Evolutionary conservation across 192 early-diverging fungal genomes (phyloP), one percentile per base, ranked within the genome.

Genomic region (Geranomyces variabilis): DNA sequence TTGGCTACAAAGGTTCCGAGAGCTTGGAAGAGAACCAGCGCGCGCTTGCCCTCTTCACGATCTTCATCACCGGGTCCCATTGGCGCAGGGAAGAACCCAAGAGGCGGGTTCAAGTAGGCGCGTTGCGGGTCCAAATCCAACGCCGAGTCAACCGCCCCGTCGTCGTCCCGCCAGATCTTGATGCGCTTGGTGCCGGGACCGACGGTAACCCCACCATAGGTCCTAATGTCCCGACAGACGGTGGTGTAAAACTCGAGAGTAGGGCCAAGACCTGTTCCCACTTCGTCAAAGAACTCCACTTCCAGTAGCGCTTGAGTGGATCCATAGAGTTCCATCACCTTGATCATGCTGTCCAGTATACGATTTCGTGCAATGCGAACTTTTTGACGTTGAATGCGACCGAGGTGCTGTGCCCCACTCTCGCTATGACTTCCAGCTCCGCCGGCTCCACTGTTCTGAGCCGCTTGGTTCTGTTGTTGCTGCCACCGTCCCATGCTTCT

Each of bases 251-350:
- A 98, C 77, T 98, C 96, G 9, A 95, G 82, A 0, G 94, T 94
- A 0, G 93, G 94, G 0, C 94, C 94, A 4, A 96, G 76, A 0
- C 96, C 96, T 10, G 93, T 93, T 13, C 96, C 96, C 26, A 92
- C 94, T 59, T 98, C 96, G 64, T 94, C 93, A 73, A 90, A 90
- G 66, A 94, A 98, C 75, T 98, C 94, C n/a, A 98, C 86, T 69
- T 98, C 96, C 28, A 98, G 77, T 55, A 92, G 78, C 8, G 90
- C 75, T 31, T 89, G 87, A 3, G 78, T 76, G 7, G 77, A 83
- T 17, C 89, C 90, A 71, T 92, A 95, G 48, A 93, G 70, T 47
- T 94, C 90, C 75, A 97, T 83, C n/a, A 98, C 91, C 59, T 93
- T 91, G 24, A 92, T 80, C 69, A 94, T 91, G 1, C 88, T 90